A percentile compares a stretch with the other conserved stretches of the same genome.
These are phyloP conservation scores for Diaporthe vaccinii DNA, from an alignment of 2,329 filamentous ascomycete genomes.

Conservation along the genomic window DNA sequence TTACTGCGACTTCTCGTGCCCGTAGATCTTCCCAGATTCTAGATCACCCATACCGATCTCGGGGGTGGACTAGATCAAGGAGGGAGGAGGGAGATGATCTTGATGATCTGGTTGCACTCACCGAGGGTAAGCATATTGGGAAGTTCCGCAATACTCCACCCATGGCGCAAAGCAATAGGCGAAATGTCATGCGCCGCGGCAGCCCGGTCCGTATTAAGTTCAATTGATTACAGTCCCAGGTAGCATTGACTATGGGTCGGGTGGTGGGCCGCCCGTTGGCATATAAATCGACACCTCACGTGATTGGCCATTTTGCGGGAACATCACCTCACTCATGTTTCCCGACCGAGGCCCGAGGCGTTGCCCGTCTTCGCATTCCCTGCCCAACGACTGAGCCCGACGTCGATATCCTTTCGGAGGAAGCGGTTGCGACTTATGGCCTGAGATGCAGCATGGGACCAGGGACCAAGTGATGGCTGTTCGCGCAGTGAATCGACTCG, in stretches of 20 bases:
- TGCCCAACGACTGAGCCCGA: not conserved
- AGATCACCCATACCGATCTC: not conserved
- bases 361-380: not conserved
- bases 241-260: not conserved
- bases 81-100: not conserved
- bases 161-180: too few species aligned
- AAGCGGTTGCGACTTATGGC: not conserved
- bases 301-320: slow-evolving; percentile 1
- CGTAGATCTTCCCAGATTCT: too few species aligned
- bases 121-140: not conserved
- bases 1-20: not conserved
- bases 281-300: not conserved
- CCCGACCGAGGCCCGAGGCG: slow-evolving; percentile 12
- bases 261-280: not conserved
- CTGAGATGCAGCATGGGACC: not conserved
- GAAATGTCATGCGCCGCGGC: not conserved
- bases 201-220: not conserved
- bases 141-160: not conserved
- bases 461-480: not conserved
- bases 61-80: not conserved
- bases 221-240: not conserved
- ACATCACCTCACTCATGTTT: not conserved
- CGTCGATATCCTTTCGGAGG: too few species aligned
- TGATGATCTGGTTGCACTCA: not conserved
- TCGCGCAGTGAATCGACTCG: not conserved